Base-by-base conservation (phyloP, 495 filamentous ascomycete species). In the Neurospora tetraspora region DNA sequence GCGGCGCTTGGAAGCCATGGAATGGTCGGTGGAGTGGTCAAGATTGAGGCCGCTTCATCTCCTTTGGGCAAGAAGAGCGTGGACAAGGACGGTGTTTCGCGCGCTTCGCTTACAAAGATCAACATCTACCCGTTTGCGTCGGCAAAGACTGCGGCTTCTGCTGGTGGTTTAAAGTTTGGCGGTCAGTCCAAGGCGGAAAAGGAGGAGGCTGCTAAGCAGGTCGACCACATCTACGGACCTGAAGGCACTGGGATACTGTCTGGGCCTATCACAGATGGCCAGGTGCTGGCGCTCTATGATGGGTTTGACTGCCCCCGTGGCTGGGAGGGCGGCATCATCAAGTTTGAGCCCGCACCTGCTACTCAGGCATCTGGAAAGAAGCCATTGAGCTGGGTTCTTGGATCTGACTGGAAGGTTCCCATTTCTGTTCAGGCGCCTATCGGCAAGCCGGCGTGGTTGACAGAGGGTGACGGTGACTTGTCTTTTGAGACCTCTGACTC, bases 241-340 rank as follows among this genome's bases (percentile, higher is more conserved):
- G 81, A 85, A 77, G 80, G 85, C 71, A 85, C 86, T 68, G 88
- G 89, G 2, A 78, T 97, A 40, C 83, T 98, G n/a, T 88, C 92
- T 20, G 95, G 96, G 0, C 93, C 96, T 4, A 76, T 99, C 37
- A 98, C 94, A 0, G 92, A 98, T 81, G 94, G 96, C 8, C 91
- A 95, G 81, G 76, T 96, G 38, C 81, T 99, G 7, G 85, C 85
- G 16, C 74, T 82, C 10, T 79, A 83, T 23, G 77, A 83, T 31
- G 78, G 77, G 11, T 72, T 84, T 2, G 81, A 84, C 23, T 75
- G 74, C 38, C 77, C 83, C 0, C 76, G 78, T 34, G 80, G 83
- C 23, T 93, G 90, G 90, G 85, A 88, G 72, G 94, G 94, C 3
- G 94, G 91, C n/a, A 86, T 97, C 38, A 74, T 96, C 27, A 88